Evolutionary conservation across 352 stramenopile genomes (phyloP).

Genomic region (Phytophthora meadii): DNA sequence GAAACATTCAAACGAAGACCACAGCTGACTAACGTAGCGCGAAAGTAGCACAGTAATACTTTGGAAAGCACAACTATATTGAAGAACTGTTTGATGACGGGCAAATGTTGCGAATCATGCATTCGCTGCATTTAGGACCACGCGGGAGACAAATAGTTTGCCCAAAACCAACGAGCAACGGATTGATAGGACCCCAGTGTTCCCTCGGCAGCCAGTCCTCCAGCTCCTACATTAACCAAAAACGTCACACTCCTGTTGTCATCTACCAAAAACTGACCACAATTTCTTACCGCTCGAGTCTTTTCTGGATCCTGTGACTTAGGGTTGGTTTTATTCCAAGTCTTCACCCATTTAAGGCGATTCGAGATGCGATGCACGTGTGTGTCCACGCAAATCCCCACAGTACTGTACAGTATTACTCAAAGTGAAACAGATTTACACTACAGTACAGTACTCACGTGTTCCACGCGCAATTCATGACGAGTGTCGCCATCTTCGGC

Average conservation of each 20-base stretch:
- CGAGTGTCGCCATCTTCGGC: conserved; percentile 97
- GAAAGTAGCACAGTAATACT: too few species aligned
- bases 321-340: conserved; percentile 84
- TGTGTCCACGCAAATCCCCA: conserved; percentile 97
- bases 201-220: conserved; percentile 94
- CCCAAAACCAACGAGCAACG: conserved; percentile 95
- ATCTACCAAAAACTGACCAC: neutral
- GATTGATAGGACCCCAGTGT: conserved; percentile 93
- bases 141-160: conserved; percentile 91
- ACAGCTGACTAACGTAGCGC: too few species aligned
- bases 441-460: conserved; percentile 49
- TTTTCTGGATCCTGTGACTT: conserved; percentile 92
- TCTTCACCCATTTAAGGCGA: conserved; percentile 93
- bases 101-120: conserved; percentile 72
- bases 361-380: conserved; percentile 98
- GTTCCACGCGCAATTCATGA: conserved; percentile 93
- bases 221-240: conserved; percentile 67
- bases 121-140: conserved; percentile 78
- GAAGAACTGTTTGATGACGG: conserved; percentile 61
- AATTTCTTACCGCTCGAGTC: conserved; percentile 70
- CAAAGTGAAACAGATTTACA: too few species aligned
- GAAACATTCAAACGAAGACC: too few species aligned
- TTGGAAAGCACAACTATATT: conserved; percentile 19
- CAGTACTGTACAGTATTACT: conserved; percentile 50
- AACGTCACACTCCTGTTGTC: conserved; percentile 7